Evolutionary conservation across 495 filamentous ascomycete genomes (phyloP), one percentile per base, ranked within the genome.

Genomic region (Penicillium lagena): DNA sequence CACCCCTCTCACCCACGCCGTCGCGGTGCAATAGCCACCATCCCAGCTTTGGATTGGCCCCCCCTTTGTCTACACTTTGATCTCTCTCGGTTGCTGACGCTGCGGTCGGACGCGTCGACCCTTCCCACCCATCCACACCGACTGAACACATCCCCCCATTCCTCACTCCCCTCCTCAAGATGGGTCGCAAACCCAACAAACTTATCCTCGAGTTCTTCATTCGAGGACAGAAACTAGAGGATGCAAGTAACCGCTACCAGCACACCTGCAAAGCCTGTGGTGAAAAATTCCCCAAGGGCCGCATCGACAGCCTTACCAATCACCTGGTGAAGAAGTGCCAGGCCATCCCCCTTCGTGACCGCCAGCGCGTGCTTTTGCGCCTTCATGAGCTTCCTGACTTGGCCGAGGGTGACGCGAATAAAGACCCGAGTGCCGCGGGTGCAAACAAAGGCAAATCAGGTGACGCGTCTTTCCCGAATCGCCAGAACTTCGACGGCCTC

Each of bases 221-320:
- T 58, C 79, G 89, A 43, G 89, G 89, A 8, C 74, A 77, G 11
- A 93, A 91, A 64, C 71, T 91, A 53, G 81, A 84, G 53, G 87
- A 93, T 58, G 80, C 83, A 45, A 87, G 83, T 69, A 95, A 95
- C 62, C 79, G 89, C 36, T 95, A 95, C 55, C 81, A 86, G 52
- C 85, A 91, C 60, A 89, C 84, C 4, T 95, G 88, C 77, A 89
- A 87, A 68, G 72, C 79, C 34, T 95, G 89, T 55, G 86, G 87
- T 38, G 86, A 91, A 55, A 78, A 81, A 51, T 91, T 91, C 47
- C 86, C 86, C 36, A 90, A 90, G 53, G 89, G 89, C 51, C 78
- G 89, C 40, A 80, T 87, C 56, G 89, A 95, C 47, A 87, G 79
- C 55, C 65, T 95, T 13, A 84, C 77, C 29, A 81, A 69, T 50